A percentile compares a stretch with the other conserved stretches of the same genome.
phyloP scores from a whole-genome alignment of 768 basidiomycete genomes.

The Mycena albidolilacea region DNA sequence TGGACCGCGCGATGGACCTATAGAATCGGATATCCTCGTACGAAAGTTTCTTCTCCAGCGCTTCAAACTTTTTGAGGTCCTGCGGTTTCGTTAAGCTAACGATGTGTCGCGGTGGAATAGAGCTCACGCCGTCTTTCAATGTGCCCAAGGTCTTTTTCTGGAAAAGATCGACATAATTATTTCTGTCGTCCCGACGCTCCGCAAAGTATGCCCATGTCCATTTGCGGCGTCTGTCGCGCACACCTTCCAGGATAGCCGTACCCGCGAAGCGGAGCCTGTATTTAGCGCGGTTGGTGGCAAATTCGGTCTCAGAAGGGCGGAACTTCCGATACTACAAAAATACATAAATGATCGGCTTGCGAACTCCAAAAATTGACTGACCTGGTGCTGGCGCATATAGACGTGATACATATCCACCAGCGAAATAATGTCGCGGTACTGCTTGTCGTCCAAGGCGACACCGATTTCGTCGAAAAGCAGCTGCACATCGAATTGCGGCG shows the following conservation, averaged over 20 bases:
- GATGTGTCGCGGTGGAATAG: conserved; percentile 25
- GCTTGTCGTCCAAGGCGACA: conserved; percentile 91
- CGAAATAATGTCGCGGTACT: conserved; percentile 94
- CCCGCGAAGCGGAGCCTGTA: conserved; percentile 86
- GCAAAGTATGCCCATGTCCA: conserved; percentile 96
- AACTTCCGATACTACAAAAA: conserved; percentile 83
- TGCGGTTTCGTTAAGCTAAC: conserved; percentile 44
- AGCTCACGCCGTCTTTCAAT: conserved; percentile 68
- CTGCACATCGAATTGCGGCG: conserved; percentile 89
- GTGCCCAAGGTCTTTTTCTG: conserved; percentile 77
- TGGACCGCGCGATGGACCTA: conserved; percentile 92
- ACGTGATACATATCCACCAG: conserved; percentile 98
- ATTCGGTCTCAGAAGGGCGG: conserved; percentile 75
- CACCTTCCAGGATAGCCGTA: conserved; percentile 83
- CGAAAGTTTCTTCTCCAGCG: conserved; percentile 84
- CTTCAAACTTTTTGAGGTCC: conserved; percentile 70
- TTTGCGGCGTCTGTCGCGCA: conserved; percentile 84
- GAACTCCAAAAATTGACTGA: conserved; percentile 47
- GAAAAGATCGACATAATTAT: conserved; percentile 87
- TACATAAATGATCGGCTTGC: conserved; percentile 31
- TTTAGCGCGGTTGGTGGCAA: conserved; percentile 70
- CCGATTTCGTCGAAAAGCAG: conserved; percentile 95
- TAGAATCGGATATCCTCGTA: conserved; percentile 99
- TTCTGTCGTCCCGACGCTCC: conserved; percentile 90
- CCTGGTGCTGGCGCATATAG: conserved; percentile 88